Evolutionary conservation across 2,329 filamentous ascomycete genomes (phyloP).

Genomic region (Orbilia blumenaviensis): DNA sequence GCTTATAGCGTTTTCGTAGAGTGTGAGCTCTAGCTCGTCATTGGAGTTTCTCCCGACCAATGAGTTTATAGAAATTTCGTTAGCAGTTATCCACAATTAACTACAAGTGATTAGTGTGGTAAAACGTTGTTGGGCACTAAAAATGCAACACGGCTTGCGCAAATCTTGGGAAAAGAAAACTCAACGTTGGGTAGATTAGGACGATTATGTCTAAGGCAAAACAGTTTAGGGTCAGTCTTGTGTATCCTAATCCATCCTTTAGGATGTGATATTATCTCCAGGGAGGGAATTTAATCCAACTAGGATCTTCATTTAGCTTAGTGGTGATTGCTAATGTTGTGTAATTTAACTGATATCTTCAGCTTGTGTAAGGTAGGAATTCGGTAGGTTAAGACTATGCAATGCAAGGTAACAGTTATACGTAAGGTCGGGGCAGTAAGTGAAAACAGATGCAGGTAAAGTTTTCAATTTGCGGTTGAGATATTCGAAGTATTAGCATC

Average conservation of each 20-base stretch:
- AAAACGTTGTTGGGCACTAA: not conserved
- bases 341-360: not conserved
- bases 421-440: not conserved
- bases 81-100: slow-evolving; percentile 4
- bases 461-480: not conserved
- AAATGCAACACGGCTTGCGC: slow-evolving; percentile 3
- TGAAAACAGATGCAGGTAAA: not conserved
- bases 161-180: too few relatives aligned
- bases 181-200: not conserved
- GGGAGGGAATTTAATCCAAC: not conserved
- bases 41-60: slow-evolving; percentile 7
- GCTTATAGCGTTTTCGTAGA: slow-evolving; percentile 2
- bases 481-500: not conserved
- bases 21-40: not conserved
- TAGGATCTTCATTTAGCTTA: not conserved
- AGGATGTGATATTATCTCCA: not conserved
- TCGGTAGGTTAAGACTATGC: not conserved
- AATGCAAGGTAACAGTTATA: slow-evolving; percentile 10
- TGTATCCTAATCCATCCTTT: not conserved
- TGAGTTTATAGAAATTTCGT: slow-evolving; percentile 4
- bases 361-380: slow-evolving; percentile 12
- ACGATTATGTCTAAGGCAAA: not conserved
- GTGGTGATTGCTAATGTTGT: not conserved
- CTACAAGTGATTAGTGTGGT: too few relatives aligned
- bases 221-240: not conserved